Evolutionary conservation across 2,329 filamentous ascomycete species (phyloP), one percentile per base, ranked within the genome.

Genomic region (Helicocarpus griseus): DNA sequence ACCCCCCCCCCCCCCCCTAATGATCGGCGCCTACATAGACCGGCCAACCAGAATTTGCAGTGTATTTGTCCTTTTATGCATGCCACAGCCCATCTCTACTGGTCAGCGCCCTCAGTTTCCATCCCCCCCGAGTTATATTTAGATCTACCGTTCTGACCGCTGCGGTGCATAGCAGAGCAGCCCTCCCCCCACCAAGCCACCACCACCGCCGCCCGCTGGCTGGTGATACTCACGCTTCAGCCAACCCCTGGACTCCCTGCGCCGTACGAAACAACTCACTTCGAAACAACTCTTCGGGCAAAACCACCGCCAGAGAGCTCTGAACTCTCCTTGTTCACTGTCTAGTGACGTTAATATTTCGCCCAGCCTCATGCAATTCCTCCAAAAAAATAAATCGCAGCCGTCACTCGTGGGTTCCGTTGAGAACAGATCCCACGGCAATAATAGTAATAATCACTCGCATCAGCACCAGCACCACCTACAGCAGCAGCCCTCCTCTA

Each of bases 371-470:
- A 58, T 58, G 56, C 53, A 48, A 52, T 53, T 57, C 53, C 55
- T 53, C 50, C 52, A 55, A 26, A 58, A 58, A 48, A 58, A 58
- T 55, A 58, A 57, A 53, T 57, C 56, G 44, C 56, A 58, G 55
- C 50, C 55, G 49, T 55, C 55, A 51, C 50, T 58, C 38, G 39
- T 54, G 46, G 52, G 50, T 45, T 44, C 48, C 31, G 36, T 35
- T 26, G 29, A 47, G 17, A 35, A 50, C 48, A n/a, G 47, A 22
- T 28, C 47, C 21, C 33, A n/a, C 44, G 28, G 28, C 28, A 47
- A 36, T 47, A 19, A 33, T 22, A 46, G 13, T 46, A 29, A 29
- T 26, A 39, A 48, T 24, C 31, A 28, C 31, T n/a, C 14, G n/a
- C 54, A 52, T 13, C 49, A 43, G 24, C 49, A 50, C 5, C 52